phyloP scores from a whole-genome alignment of 345 rosid species.

The Salix purpurea region DNA sequence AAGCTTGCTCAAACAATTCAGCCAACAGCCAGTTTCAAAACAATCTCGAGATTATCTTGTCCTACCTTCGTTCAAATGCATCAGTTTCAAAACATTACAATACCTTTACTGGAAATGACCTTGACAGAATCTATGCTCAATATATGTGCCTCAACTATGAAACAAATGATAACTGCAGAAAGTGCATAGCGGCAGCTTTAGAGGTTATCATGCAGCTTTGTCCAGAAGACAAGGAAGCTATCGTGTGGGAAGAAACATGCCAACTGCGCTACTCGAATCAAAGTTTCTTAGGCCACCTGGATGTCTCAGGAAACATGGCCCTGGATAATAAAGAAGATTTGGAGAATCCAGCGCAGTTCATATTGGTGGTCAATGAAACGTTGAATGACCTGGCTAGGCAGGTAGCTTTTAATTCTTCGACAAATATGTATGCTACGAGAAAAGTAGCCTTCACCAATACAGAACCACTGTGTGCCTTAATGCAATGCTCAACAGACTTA shows the following conservation, averaged over 20 bases:
- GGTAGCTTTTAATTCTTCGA: conserved; percentile 17
- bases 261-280: conserved; percentile 30
- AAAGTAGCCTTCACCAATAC: background rate
- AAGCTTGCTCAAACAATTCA: background rate
- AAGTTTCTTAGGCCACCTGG: conserved; percentile 28
- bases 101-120: conserved; percentile 17
- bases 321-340: conserved; percentile 11
- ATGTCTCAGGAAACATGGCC: conserved; percentile 19
- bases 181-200: conserved; percentile 17
- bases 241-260: conserved; percentile 37
- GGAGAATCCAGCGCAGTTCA: conserved; percentile 20
- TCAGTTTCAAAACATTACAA: background rate
- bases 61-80: conserved; percentile 14
- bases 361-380: conserved; percentile 19
- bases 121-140: conserved; percentile 23
- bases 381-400: conserved; percentile 16
- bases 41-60: conserved; percentile 2
- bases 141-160: conserved; percentile 37
- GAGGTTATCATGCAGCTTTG: conserved; percentile 19
- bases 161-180: conserved; percentile 6
- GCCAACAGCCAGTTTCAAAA: background rate
- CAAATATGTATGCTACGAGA: conserved; percentile 9
- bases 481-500: conserved; percentile 37
- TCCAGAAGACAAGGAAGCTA: conserved; percentile 20
- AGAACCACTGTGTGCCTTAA: conserved; percentile 22